These are phyloP conservation scores for Saccharomycopsis microspora DNA, from an alignment of 805 yeast genomes.

Conservation along the genomic window DNA sequence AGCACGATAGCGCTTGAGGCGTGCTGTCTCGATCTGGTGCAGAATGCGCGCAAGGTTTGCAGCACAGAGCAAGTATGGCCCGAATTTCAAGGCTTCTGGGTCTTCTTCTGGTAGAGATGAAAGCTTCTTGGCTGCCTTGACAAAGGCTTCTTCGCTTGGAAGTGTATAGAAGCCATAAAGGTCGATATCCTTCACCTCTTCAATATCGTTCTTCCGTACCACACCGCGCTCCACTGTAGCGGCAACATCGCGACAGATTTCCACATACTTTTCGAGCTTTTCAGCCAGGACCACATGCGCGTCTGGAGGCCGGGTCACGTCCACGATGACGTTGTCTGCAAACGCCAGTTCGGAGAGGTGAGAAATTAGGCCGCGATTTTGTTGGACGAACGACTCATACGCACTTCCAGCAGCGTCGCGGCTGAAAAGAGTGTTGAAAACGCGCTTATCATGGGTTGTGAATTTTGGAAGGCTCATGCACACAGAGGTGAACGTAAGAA, in stretches of 20 bases:
- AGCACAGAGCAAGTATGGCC: background rate
- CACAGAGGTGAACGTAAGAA: background rate
- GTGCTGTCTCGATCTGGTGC: background rate
- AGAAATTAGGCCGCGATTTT: background rate
- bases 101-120: no score
- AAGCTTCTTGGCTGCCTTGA: background rate
- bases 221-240: background rate
- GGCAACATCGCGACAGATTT: slow-evolving; percentile 1
- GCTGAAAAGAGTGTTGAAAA: slow-evolving; percentile 1
- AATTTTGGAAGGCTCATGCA: background rate
- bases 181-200: background rate
- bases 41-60: background rate
- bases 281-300: background rate
- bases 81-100: background rate
- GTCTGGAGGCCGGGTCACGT: background rate
- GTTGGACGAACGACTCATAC: background rate
- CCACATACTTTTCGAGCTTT: background rate
- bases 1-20: background rate
- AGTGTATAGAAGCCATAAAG: background rate
- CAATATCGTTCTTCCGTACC: background rate
- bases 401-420: slow-evolving; percentile 4
- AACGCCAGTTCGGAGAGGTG: background rate
- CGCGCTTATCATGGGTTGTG: background rate
- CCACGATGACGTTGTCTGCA: slow-evolving; percentile 3
- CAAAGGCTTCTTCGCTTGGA: background rate